Evolutionary conservation across 345 rosid species (phyloP).

Genomic region (Angophora floribunda): DNA sequence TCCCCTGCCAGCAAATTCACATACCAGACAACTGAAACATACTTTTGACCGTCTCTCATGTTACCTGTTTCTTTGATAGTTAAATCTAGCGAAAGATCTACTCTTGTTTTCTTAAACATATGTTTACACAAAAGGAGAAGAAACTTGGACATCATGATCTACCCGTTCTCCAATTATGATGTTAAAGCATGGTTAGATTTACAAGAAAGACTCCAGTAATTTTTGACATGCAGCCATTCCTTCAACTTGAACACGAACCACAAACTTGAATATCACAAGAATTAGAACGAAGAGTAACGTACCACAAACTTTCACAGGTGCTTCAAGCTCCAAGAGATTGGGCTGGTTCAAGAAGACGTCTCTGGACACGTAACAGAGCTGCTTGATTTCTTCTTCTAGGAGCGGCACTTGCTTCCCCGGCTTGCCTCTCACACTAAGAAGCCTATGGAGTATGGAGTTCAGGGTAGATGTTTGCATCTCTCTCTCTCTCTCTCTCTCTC

Average conservation of each 20-base stretch:
- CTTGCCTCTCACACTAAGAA: constrained; percentile 54
- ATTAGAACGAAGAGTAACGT: neutral
- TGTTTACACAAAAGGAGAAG: neutral
- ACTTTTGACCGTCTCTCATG: neutral
- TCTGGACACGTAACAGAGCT: constrained; percentile 54
- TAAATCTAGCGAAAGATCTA: neutral
- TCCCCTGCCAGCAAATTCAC: neutral
- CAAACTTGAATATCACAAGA: neutral
- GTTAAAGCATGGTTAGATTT: neutral
- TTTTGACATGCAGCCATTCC: neutral
- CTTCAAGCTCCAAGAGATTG: constrained; percentile 66
- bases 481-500: neutral
- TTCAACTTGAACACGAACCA: neutral
- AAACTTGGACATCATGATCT: neutral
- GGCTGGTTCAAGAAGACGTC: constrained; percentile 69
- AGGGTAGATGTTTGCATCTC: constrained; percentile 4
- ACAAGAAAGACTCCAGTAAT: neutral
- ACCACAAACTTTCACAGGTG: constrained; percentile 88
- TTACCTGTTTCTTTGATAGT: neutral
- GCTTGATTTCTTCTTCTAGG: constrained; percentile 63
- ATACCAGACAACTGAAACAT: neutral
- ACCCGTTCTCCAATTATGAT: neutral
- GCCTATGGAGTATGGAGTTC: constrained; percentile 49
- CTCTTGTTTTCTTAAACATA: neutral
- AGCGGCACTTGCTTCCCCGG: constrained; percentile 69